Conservation (phyloP, 1,284 basidiomycete genomes). For the Leccinum brunneo-olivaceum region DNA sequence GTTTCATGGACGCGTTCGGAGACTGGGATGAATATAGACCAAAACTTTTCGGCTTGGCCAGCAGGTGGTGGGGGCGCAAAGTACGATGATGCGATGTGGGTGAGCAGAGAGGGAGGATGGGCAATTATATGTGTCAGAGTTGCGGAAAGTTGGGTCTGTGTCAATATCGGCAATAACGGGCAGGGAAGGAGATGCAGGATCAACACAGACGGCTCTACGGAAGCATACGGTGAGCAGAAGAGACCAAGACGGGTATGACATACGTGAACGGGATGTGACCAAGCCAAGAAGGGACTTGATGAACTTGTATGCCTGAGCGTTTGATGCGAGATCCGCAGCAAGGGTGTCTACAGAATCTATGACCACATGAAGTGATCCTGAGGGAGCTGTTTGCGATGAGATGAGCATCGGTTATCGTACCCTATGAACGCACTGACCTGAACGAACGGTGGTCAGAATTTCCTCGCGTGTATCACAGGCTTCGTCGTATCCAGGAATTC, state of each 20-base stretch:
- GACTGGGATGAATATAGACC: constrained; percentile 64
- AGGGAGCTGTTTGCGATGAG: constrained; percentile 28
- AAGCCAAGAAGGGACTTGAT: constrained; percentile 40
- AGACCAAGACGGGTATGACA: constrained; percentile 17
- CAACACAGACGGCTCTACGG: constrained; percentile 56
- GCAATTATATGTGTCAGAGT: constrained; percentile 60
- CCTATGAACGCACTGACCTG: constrained; percentile 33
- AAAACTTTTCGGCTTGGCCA: constrained; percentile 61
- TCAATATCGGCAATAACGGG: constrained; percentile 48
- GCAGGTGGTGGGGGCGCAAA: constrained; percentile 61
- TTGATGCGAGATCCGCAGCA: constrained; percentile 48
- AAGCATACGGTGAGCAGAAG: constrained; percentile 5
- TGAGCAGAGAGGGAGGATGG: constrained; percentile 59
- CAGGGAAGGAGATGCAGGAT: constrained; percentile 57
- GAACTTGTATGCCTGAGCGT: constrained; percentile 45
- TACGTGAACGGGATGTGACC: constrained; percentile 43
- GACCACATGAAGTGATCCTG: constrained; percentile 46
- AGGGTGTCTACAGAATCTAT: constrained; percentile 67
- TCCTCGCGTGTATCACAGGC: constrained; percentile 30
- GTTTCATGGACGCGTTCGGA: constrained; percentile 54
- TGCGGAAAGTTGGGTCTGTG: constrained; percentile 58
- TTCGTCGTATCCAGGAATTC: constrained; percentile 50
- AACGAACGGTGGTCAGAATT: constrained; percentile 40
- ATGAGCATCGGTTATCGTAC: constrained; percentile 7
- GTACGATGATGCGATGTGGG: constrained; percentile 59